A percentile compares a stretch with the other conserved stretches of the same genome.
These are phyloP conservation scores for Triticum dicoccoides DNA, from an alignment of 176 grass and related monocot genomes.

Conservation along the genomic window DNA sequence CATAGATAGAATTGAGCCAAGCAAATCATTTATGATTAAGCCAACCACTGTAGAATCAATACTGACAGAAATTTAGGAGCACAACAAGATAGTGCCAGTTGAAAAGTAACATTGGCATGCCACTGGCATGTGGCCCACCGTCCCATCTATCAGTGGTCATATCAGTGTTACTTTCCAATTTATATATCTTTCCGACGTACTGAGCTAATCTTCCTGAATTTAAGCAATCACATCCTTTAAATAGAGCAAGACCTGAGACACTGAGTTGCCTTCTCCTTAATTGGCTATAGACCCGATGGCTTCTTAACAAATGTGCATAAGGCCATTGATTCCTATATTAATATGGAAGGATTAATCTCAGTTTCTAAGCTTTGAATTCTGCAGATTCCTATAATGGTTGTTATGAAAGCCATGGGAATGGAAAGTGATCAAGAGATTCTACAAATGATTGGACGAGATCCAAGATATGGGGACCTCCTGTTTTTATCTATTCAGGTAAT, in stretches of 20 bases:
- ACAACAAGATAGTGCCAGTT: not conserved
- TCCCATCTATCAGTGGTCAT: no score
- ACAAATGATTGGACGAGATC: slow-evolving; percentile 93
- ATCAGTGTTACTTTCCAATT: not conserved
- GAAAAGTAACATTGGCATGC: not conserved
- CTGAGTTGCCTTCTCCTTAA: not conserved
- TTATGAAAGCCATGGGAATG: slow-evolving; percentile 93
- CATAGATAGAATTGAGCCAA: not conserved
- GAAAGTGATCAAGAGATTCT: slow-evolving; percentile 90
- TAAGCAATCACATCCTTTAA: not conserved
- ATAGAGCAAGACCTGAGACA: not conserved
- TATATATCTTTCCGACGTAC: not conserved
- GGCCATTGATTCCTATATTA: not conserved
- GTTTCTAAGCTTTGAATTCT: slow-evolving; percentile 15
- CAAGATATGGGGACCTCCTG: slow-evolving; percentile 66
- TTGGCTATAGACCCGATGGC: not conserved
- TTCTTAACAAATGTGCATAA: not conserved
- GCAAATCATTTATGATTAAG: not conserved
- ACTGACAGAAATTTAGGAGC: not conserved
- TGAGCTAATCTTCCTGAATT: not conserved
- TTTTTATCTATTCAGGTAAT: slow-evolving; percentile 81
- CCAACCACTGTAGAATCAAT: not conserved
- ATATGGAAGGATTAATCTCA: not conserved
- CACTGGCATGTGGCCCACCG: no score
- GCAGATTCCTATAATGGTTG: slow-evolving; percentile 86